Evolutionary conservation across 2,329 filamentous ascomycete genomes (phyloP).

Genomic region (Venturia nashicola): DNA sequence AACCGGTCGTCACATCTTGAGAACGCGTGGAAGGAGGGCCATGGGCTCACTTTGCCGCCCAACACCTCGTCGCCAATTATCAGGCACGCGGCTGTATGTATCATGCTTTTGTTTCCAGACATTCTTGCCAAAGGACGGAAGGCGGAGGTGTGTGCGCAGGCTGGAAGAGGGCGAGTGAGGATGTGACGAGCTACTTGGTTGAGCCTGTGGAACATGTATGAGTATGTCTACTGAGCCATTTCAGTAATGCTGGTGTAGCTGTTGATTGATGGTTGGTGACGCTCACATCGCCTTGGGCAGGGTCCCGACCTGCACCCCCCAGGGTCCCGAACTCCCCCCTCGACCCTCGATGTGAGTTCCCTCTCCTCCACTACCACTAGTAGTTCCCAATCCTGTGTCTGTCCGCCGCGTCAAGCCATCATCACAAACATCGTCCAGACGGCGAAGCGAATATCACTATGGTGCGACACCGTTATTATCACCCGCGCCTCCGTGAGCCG

Average conservation of each 20-base stretch:
- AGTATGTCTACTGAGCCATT: background rate
- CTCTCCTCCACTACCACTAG: too few species aligned
- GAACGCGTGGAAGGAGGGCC: slow-evolving; percentile 6
- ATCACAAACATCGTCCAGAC: background rate
- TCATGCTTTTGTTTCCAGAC: slow-evolving; percentile 49
- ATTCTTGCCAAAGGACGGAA: slow-evolving; percentile 25
- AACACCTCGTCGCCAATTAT: slow-evolving; percentile 97
- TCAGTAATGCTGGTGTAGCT: background rate
- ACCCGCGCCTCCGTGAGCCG: background rate
- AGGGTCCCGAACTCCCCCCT: too few species aligned
- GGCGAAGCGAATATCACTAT: background rate
- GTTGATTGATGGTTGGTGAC: background rate
- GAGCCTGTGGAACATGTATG: slow-evolving; percentile 61
- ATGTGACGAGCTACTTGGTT: slow-evolving; percentile 58
- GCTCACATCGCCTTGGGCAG: too few species aligned
- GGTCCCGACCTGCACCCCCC: too few species aligned
- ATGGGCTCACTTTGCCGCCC: slow-evolving; percentile 65
- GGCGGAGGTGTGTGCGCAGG: slow-evolving; percentile 38
- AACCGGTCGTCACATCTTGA: slow-evolving; percentile 8
- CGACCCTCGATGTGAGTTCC: too few species aligned
- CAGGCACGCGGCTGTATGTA: slow-evolving; percentile 81
- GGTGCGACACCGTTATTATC: background rate
- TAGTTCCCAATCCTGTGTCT: background rate
- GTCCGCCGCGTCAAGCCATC: background rate
- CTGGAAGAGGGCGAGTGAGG: slow-evolving; percentile 49